Evolutionary conservation across 2,329 filamentous ascomycete species (phyloP).

Genomic region (Fusarium paranaense): DNA sequence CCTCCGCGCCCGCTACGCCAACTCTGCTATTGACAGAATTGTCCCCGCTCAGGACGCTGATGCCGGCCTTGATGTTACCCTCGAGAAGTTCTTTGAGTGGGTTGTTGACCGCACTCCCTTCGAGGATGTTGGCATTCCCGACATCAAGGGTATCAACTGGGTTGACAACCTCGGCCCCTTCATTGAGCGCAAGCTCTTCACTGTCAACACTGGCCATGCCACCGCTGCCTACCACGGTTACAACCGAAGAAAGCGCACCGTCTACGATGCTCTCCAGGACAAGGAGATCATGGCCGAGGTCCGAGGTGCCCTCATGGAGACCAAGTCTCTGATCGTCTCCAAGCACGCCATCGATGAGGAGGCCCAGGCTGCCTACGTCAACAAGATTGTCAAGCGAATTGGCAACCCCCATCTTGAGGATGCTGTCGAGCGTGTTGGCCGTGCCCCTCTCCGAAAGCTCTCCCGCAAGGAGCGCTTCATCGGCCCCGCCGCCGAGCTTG

Average conservation of each 20-base stretch:
- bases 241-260: constrained; percentile 84
- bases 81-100: constrained; percentile 99
- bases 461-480: constrained; percentile 96
- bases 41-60: constrained; percentile 88
- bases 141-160: constrained; percentile 91
- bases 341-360: constrained; percentile 84
- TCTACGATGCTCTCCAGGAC: constrained; percentile 90
- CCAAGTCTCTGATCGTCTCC: constrained; percentile 83
- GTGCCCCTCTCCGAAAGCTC: constrained; percentile 93
- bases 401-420: constrained; percentile 95
- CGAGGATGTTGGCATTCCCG: constrained; percentile 71
- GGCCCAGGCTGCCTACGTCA: constrained; percentile 87
- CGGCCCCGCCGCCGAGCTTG: constrained; percentile 88
- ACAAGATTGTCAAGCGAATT: constrained; percentile 92
- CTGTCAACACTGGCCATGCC: constrained; percentile 97
- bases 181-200: constrained; percentile 99
- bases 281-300: constrained; percentile 84
- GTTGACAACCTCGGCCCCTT: constrained; percentile 92
- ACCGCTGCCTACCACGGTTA: constrained; percentile 96
- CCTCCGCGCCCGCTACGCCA: constrained; percentile 88
- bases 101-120: constrained; percentile 93
- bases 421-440: constrained; percentile 92
- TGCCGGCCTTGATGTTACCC: constrained; percentile 88
- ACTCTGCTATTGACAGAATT: constrained; percentile 98
- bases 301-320: constrained; percentile 83